Base-by-base conservation (phyloP, 176 grass and related monocot species). In the Saccharum spontaneum region DNA sequence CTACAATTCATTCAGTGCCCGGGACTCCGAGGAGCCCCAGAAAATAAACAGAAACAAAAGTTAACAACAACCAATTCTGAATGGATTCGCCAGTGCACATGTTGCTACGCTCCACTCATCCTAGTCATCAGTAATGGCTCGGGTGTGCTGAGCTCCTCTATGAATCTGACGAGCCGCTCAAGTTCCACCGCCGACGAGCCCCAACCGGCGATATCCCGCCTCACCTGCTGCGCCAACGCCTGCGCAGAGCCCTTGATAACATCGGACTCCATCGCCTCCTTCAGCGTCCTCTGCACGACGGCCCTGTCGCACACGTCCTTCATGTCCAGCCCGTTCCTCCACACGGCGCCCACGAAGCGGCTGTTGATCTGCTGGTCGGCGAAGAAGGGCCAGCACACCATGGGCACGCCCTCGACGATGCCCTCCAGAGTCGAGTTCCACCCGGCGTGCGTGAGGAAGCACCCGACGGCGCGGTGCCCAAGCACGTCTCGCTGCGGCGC, bases 361-460 rank as follows among this genome's bases (percentile, higher is more conserved):
- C 91, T 90, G 75, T 87, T 90, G 3, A 73, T 69, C 2, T 68
- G 85, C 23, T 93, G 91, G 65, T 93, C 91, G 1, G 57, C 77
- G 18, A 88, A 88, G 86, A 79, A 93, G 0, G 91, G 88, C 91
- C 88, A 93, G 71, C 88, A 87, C 26, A 93, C 77, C 85, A 86
- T 79, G 0, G 92, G 92, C 39, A 94, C 75, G 30, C 89, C 92
- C 34, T 66, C 63, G 10, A 54, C 79, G 39, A 84, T 44, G 63
- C 79, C 88, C 75, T 94, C 89, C 11, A 84, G 6, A 34, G 81
- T 82, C 15, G 91, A 97, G 81, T 97, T 97, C 91, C 94, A 93
- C n/a, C 94, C 91, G n/a, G 50, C 46, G 69, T 97, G 94, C 15
- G 89, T 93, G 14, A 97, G 70, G 30, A 95, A 93, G 69, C 94